Evolutionary conservation across 2,329 filamentous ascomycete species (phyloP), one percentile per base, ranked within the genome.

Genomic region (Nectriaceae sp.): DNA sequence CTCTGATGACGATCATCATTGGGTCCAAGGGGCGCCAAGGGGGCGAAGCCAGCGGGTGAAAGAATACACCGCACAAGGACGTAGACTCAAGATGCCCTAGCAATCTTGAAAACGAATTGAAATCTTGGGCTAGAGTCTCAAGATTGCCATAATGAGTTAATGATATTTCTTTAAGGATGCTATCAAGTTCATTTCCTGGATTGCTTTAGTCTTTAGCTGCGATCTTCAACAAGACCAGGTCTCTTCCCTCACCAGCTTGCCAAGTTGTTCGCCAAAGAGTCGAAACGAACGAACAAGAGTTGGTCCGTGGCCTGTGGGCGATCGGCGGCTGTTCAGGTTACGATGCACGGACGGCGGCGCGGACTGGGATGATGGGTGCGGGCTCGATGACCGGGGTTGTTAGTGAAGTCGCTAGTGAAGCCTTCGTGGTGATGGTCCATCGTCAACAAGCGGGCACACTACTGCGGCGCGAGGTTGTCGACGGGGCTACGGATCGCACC

Each of bases 281-380:
- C 45, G 46, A 40, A 21, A 35, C 46, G 41, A 33, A 40, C 47
- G 57, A 63, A 61, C 57, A 62, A 59, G 53, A 61, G 57, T 58
- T 63, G 60, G 58, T 63, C 60, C 56, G 58, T 63, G 60, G 52
- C 42, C 49, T 61, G n/a, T n/a, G 26, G 26, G 10, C 50, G 50
- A 53, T 51, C 52, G 40, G 35, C 57, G 40, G 37, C 59, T 47
- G 55, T 48, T 59, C 44, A 51, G 51, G 61, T n/a, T n/a, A 45
- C 52, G 50, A 62, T 46, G 57, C 59, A 62, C 52, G 55, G 59
- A 47, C 46, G 37, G 16, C 18, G 18, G 5, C 37, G 36, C 42
- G 35, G 50, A 51, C 59, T 53, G 39, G 59, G 59, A 62, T 62
- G 47, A 49, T 42, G 50, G 54, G 54, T 51, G 57, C 57, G 54